Evolutionary conservation across 768 basidiomycete species (phyloP), one percentile per base, ranked within the genome.

Genomic region (Leccinum imitatum): DNA sequence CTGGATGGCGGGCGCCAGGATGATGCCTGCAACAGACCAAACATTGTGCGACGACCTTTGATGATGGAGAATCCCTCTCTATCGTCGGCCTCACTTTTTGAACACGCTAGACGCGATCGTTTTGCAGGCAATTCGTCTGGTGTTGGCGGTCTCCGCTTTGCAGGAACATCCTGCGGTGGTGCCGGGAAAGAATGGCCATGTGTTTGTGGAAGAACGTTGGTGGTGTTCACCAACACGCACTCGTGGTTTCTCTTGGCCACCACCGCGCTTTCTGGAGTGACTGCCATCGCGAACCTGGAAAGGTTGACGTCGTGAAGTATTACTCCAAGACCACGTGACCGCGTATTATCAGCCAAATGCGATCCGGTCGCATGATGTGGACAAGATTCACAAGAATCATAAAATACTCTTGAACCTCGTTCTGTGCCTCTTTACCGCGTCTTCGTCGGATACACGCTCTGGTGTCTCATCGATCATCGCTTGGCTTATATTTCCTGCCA

Each of bases 361-460:
- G 30, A 30, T 30, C 30, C 30, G 30, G 30, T 31, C 31, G 10
- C 31, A n/a, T n/a, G n/a, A 30, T 9, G 31, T 10, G 31, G 0
- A 31, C 31, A 31, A 33, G 11, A 33, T 33, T 33, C 31, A 37
- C 35, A 35, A 37, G 37, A 39, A 14, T 6, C 13, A 35, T 35
- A 14, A 14, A 0, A 35, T 35, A 6, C 13, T 35, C 5, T 35
- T 31, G 30, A 31, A 30, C 30, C 30, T 33, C 71, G 6, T 77
- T 86, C 51, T 87, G 61, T 71, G 17, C 80, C 88, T 4, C 69
- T 87, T 11, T 97, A 96, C 73, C 81, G 82, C 56, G 76, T 93
- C 11, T 87, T 89, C 67, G 53, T 79, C 53, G 75, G 76, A 19
- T 95, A 27, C 69, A 69, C 81, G 6, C 60, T 70, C 6, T 87